A percentile compares a stretch with the other conserved stretches of the same genome.
Conservation (phyloP, 306 rosid species). For the Pyrus communis region DNA sequence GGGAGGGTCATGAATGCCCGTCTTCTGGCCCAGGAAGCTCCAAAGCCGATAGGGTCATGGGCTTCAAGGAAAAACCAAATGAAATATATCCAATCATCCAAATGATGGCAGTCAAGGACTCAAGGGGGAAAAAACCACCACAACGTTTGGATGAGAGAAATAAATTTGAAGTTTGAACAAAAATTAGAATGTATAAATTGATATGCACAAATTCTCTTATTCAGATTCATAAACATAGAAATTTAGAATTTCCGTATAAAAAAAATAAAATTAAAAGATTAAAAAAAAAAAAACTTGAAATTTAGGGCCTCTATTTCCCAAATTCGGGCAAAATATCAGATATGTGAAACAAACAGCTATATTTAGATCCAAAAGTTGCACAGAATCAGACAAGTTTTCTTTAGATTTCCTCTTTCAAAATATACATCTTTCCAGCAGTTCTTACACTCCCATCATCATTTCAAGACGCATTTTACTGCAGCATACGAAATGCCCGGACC, state of each 20-base stretch:
- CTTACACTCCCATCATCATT: conserved; percentile 9
- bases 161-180: too few species aligned
- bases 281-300: too few species aligned
- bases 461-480: conserved; percentile 18
- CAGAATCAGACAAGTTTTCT: conserved; percentile 9
- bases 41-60: not conserved
- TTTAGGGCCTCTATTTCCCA: too few species aligned
- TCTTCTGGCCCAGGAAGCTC: not conserved
- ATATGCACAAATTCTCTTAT: too few species aligned
- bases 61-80: not conserved
- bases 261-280: too few species aligned
- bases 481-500: conserved; percentile 16
- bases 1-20: not conserved
- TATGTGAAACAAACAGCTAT: not conserved
- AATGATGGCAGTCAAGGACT: not conserved
- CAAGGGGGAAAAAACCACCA: too few species aligned
- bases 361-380: not conserved
- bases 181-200: too few species aligned
- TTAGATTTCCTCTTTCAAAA: conserved; percentile 3
- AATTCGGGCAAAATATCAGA: not conserved
- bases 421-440: conserved; percentile 7
- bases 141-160: too few species aligned
- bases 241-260: too few species aligned
- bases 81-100: not conserved
- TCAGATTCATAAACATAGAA: too few species aligned